Evolutionary conservation across 805 yeast species (phyloP), one percentile per base, ranked within the genome.

Genomic region (Zygoascus ofunaensis): DNA sequence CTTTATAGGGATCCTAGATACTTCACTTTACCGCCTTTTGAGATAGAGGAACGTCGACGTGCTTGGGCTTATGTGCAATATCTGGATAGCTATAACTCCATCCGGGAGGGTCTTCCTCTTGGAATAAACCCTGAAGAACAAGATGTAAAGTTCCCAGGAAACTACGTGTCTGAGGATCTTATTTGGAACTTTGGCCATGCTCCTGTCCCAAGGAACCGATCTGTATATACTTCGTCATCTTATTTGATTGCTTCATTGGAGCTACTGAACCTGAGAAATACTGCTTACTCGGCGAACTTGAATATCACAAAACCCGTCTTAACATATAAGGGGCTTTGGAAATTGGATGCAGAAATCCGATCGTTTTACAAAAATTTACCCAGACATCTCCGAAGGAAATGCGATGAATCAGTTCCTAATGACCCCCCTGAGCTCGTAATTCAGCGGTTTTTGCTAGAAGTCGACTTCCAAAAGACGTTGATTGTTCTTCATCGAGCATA

Each of bases 1-100:
- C 47, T 61, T n/a, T 64, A 61, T 42, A 50, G 65, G 18, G 65
- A 61, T 40, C 62, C 65, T 5, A 53, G 54, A 23, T 59, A 61
- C 61, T 61, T 61, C 47, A 49, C 46, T 24, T 43, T 61, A 40
- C 45, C 61, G 7, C 52, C 55, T 7, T 59, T 53, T 37, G 63
- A 61, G 37, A 51, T 57, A 4, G 64, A 61, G 28, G 50, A 51
- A 34, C 44, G 64, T 22, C 45, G 63, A 17, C 45, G 55, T 19
- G 39, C 59, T 15, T 61, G 64, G 64, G 46, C 55, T 4, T 8
- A 48, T 8, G 43, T 59, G 12, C 42, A 45, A 7, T 49, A 46
- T 14, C 34, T 61, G 18, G 65, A 61, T 41, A 46, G 44, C 17
- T 42, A 49, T 20, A 49, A 50, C 33, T 54, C 65, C 3, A 44